Evolutionary conservation across 169 alveolate species (phyloP), one percentile per base, ranked within the genome.

Genomic region (Cryptosporidium meleagridis): DNA sequence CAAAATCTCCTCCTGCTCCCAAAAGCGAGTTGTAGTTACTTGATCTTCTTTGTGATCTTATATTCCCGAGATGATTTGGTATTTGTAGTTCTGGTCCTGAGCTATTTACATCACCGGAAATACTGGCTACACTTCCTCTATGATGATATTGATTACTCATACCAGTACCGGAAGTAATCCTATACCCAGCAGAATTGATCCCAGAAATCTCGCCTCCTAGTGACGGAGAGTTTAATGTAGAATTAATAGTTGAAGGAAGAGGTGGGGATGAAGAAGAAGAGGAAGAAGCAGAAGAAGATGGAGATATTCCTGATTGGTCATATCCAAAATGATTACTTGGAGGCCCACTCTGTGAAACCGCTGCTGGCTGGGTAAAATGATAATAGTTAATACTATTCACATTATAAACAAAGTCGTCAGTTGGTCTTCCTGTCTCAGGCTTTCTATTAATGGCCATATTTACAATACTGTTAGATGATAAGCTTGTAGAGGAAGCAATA

Each of bases 401-500:
- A 21, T 73, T 73, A 58, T 53, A 73, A 0, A 52, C 33, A 52
- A 73, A 53, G 29, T 80, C 89, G 33, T 80, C 89, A 35, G 39
- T 67, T 10, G 89, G 89, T 18, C 89, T 80, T 41, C 89, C 89
- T 9, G 80, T 62, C 3, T 62, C 75, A 39, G 59, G 68, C 16
- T 26, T 35, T 65, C 89, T 80, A 51, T 23, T 44, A 26, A 80
- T 80, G 6, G 75, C 23, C 3, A 39, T 23, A 21, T 69, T 37
- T 21, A 80, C 37, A 12, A 65, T 39, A 14, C 52, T 39, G 37
- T 70, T 70, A 0, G 62, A 23, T 23, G 51, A 26, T 44, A 69
- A n/a, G 14, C 58, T 52, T 16, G n/a, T 37, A 21, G 51, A 52
- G 33, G 51, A 23, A n/a, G 67, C 8, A 10, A 16, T 9, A 16